Evolutionary conservation across 768 basidiomycete species (phyloP).

Genomic region (Suillus weaverae): DNA sequence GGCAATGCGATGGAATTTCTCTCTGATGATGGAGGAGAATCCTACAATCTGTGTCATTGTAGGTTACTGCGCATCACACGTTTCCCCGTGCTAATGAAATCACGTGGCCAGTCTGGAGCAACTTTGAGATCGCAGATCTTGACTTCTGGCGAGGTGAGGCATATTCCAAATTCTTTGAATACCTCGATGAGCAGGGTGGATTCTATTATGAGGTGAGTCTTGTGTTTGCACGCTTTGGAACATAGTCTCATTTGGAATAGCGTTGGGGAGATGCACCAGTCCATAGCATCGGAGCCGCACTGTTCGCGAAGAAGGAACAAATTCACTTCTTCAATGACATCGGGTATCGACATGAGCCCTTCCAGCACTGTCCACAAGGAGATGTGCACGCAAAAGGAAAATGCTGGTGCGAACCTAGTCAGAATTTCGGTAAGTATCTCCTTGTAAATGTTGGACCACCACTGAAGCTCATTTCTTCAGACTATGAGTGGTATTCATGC

Average conservation of each 20-base stretch:
- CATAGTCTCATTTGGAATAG: constrained; percentile 29
- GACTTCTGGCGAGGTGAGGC: constrained; percentile 86
- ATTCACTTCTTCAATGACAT: constrained; percentile 85
- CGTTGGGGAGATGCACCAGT: constrained; percentile 89
- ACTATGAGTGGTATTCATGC: constrained; percentile 89
- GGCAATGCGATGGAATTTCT: constrained; percentile 75
- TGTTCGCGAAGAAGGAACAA: constrained; percentile 73
- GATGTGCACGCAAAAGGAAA: constrained; percentile 55
- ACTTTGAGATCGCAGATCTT: constrained; percentile 87
- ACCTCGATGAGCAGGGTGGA: constrained; percentile 78
- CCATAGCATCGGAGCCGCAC: constrained; percentile 78
- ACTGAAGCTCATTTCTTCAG: constrained; percentile 36
- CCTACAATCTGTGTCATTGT: constrained; percentile 82
- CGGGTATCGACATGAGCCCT: constrained; percentile 79
- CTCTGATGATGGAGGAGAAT: constrained; percentile 65
- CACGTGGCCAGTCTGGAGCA: constrained; percentile 56
- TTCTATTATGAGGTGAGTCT: constrained; percentile 86
- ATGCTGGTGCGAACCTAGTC: constrained; percentile 70
- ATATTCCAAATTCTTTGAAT: constrained; percentile 81
- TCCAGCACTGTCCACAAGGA: constrained; percentile 72
- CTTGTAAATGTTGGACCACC: background rate
- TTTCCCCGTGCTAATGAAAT: background rate
- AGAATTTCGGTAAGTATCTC: constrained; percentile 60
- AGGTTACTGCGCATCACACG: constrained; percentile 27
- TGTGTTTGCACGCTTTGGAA: background rate